phyloP scores from a whole-genome alignment of 345 rosid species.

The Nasturtium officinale region DNA sequence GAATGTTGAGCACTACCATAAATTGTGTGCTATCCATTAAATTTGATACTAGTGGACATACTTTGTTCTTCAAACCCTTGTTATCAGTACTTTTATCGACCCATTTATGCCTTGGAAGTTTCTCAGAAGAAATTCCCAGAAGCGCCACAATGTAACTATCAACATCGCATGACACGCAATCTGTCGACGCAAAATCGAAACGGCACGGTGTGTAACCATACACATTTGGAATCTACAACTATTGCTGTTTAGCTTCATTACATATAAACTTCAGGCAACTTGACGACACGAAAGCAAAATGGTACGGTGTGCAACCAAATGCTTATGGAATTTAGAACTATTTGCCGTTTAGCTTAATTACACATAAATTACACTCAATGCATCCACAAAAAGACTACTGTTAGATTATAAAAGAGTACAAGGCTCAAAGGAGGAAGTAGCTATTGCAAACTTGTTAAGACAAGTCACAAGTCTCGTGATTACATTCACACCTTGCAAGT shows the following conservation, averaged over 20 bases:
- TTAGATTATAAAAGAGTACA: slow-evolving; percentile 25
- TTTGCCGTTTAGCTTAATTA: slow-evolving; percentile 5
- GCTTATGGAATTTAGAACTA: background rate
- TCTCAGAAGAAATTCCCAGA: slow-evolving; percentile 68
- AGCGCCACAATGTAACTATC: background rate
- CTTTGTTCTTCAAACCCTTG: slow-evolving; percentile 77
- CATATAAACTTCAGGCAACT: slow-evolving; percentile 18
- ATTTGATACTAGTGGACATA: slow-evolving; percentile 41
- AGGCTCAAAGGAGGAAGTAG: slow-evolving; percentile 16
- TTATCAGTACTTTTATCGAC: slow-evolving; percentile 55
- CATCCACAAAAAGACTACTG: background rate
- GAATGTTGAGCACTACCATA: slow-evolving; percentile 10
- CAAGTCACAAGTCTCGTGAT: background rate
- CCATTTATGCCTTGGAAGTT: slow-evolving; percentile 66
- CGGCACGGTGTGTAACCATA: slow-evolving; percentile 8
- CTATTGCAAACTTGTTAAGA: slow-evolving; percentile 15
- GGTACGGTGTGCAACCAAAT: slow-evolving; percentile 12
- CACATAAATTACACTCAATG: slow-evolving; percentile 23
- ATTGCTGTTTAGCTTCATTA: slow-evolving; percentile 1
- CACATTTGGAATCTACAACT: background rate
- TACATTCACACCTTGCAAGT: slow-evolving; percentile 69
- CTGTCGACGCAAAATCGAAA: background rate
- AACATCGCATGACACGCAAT: slow-evolving; percentile 11
- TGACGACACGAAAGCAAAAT: background rate
- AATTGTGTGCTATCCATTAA: slow-evolving; percentile 17